Evolutionary conservation across 257 asterid genomes (phyloP).

Genomic region (Nicotiana benthamiana): DNA sequence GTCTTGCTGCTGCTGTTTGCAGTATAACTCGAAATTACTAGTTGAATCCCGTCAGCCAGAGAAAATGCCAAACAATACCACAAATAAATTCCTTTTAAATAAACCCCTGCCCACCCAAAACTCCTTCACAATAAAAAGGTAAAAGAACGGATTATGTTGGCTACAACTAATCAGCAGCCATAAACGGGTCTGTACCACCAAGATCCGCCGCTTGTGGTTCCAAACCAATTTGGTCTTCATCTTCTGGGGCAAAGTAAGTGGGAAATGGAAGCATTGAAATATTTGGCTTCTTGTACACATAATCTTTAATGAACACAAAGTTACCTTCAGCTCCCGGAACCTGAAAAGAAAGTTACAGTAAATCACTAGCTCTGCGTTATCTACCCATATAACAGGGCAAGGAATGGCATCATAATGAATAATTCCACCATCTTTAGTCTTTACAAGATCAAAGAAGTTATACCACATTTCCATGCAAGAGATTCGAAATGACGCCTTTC

Average conservation of each 20-base stretch:
- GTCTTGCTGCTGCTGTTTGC: conserved; percentile 73
- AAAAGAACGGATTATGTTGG: not conserved
- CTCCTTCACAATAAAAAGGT: not conserved
- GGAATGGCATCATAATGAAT: not conserved
- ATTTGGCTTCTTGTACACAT: conserved; percentile 70
- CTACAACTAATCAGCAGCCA: conserved; percentile 61
- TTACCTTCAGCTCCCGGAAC: conserved; percentile 92
- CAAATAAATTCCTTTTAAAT: not conserved
- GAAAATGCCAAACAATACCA: not conserved
- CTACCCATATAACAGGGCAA: not conserved
- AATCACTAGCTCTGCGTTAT: not conserved
- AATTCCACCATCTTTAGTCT: not conserved
- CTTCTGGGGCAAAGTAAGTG: conserved; percentile 66
- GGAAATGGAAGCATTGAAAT: conserved; percentile 70
- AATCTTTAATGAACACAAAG: conserved; percentile 78
- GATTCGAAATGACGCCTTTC: not conserved
- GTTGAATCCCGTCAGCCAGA: not conserved
- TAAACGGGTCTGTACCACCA: conserved; percentile 81
- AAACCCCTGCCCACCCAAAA: not conserved
- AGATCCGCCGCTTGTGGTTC: conserved; percentile 67
- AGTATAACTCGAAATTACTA: not conserved
- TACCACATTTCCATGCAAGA: not conserved
- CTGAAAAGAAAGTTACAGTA: conserved; percentile 25
- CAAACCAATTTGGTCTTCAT: conserved; percentile 44
- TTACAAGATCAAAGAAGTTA: not conserved